Conservation (phyloP, 805 yeast species). For the Wickerhamiella bombiphila region DNA sequence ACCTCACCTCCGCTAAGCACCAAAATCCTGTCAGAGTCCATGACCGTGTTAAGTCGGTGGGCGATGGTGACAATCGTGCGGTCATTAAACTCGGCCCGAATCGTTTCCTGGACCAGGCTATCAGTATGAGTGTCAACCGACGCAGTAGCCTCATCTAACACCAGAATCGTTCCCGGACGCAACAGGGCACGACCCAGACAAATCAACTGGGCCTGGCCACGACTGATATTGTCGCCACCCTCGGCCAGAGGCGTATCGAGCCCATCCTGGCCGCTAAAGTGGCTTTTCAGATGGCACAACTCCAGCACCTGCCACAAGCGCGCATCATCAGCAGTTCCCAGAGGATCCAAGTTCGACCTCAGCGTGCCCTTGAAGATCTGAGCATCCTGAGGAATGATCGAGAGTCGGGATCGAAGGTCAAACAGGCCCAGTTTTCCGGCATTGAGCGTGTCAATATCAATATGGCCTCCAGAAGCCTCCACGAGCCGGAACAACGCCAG, state of each 20-base stretch:
- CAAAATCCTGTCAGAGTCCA: conserved; percentile 63
- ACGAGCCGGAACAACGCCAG: conserved; percentile 72
- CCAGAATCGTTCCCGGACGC: conserved; percentile 48
- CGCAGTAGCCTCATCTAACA: conserved; percentile 70
- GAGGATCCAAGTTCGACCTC: conserved; percentile 78
- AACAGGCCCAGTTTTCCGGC: conserved; percentile 54
- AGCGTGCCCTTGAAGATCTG: conserved; percentile 81
- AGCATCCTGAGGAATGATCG: conserved; percentile 89
- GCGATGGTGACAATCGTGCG: conserved; percentile 74
- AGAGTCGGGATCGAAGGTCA: conserved; percentile 62
- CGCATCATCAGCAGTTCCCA: conserved; percentile 47
- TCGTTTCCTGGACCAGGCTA: conserved; percentile 58
- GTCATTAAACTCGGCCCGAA: conserved; percentile 46
- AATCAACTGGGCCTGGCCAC: conserved; percentile 70
- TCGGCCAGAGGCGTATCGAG: conserved; percentile 42
- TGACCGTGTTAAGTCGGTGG: conserved; percentile 63
- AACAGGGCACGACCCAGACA: conserved; percentile 74
- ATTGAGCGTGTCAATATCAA: conserved; percentile 58
- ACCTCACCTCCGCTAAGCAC: conserved; percentile 57
- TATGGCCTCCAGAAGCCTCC: conserved; percentile 60
- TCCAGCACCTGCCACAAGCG: conserved; percentile 67
- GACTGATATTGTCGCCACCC: conserved; percentile 63
- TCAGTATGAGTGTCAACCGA: conserved; percentile 75
- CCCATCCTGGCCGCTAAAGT: conserved; percentile 37
- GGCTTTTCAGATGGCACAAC: conserved; percentile 61